These are phyloP conservation scores for Sporobolomyces pararoseus DNA, from an alignment of 768 basidiomycete species.

Conservation along the genomic window DNA sequence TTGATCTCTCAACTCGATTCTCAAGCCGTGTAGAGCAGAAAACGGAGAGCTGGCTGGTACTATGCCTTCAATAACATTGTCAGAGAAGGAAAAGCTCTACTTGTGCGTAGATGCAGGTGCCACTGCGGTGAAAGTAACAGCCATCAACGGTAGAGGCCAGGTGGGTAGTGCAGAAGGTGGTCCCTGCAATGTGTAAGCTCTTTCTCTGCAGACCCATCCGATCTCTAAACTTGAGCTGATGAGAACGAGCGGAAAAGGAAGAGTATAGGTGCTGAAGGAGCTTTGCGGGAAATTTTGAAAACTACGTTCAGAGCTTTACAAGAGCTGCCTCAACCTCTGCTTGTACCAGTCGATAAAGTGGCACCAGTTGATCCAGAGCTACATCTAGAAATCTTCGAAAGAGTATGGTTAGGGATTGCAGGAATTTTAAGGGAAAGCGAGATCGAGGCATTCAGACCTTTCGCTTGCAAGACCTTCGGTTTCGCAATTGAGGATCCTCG, in stretches of 20 bases:
- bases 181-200: slow-evolving; percentile 48
- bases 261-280: slow-evolving; percentile 43
- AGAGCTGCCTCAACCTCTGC: neutral
- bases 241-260: slow-evolving; percentile 32
- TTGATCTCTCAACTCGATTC: neutral
- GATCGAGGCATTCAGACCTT: slow-evolving; percentile 34
- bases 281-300: slow-evolving; percentile 43
- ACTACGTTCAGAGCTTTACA: slow-evolving; percentile 44
- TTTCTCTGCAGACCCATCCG: neutral
- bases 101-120: slow-evolving; percentile 49
- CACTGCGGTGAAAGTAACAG: slow-evolving; percentile 46
- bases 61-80: slow-evolving; percentile 1
- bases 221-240: neutral
- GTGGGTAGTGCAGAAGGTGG: slow-evolving; percentile 43
- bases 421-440: slow-evolving; percentile 43
- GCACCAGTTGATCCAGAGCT: neutral
- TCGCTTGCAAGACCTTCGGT: slow-evolving; percentile 37
- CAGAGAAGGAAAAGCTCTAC: slow-evolving; percentile 21
- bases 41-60: too few species aligned
- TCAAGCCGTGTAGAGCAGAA: neutral
- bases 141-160: slow-evolving; percentile 29
- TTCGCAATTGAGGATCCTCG: slow-evolving; percentile 9
- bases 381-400: slow-evolving; percentile 39
- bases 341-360: slow-evolving; percentile 14
- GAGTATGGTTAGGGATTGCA: slow-evolving; percentile 48